Percentiles rank a stretch among this genome's conserved stretches.
phyloP scores from a whole-genome alignment of 345 rosid genomes.

The Noccaea caerulescens region DNA sequence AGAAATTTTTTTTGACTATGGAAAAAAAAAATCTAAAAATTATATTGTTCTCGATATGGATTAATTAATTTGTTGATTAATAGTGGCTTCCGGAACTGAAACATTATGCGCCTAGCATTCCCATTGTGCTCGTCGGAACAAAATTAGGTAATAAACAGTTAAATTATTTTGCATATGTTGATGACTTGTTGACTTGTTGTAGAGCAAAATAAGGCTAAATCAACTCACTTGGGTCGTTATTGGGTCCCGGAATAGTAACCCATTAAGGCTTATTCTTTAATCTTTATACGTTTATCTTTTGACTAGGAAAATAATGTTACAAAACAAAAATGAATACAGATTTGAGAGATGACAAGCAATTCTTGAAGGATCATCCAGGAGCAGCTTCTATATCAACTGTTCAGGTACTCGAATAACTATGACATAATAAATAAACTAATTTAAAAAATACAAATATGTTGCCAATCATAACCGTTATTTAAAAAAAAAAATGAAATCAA shows the following conservation, averaged over 20 bases:
- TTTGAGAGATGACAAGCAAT: slow-evolving; percentile 67
- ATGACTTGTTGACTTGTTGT: too few relatives aligned
- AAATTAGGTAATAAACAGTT: slow-evolving; percentile 58
- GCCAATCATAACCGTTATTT: background rate
- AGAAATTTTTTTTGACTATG: background rate
- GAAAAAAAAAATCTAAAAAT: background rate
- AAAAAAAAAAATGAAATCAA: background rate
- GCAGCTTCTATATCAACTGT: slow-evolving; percentile 62
- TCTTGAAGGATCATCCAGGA: slow-evolving; percentile 66
- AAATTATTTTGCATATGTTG: too few relatives aligned
- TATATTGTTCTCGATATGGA: background rate
- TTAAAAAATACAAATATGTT: background rate
- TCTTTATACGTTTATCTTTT: background rate
- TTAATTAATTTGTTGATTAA: slow-evolving; percentile 7
- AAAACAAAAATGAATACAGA: slow-evolving; percentile 45
- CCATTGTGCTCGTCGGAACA: slow-evolving; percentile 80
- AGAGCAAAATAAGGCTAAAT: too few relatives aligned
- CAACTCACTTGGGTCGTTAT: background rate
- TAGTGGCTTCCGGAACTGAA: slow-evolving; percentile 84
- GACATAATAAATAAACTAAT: background rate
- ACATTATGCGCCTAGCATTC: slow-evolving; percentile 78
- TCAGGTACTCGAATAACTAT: slow-evolving; percentile 47
- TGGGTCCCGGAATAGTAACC: background rate
- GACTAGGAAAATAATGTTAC: background rate
- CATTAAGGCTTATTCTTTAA: background rate